phyloP scores from a whole-genome alignment of 225 moss, liverwort and hornwort species.

The Marchantia paleacea region DNA sequence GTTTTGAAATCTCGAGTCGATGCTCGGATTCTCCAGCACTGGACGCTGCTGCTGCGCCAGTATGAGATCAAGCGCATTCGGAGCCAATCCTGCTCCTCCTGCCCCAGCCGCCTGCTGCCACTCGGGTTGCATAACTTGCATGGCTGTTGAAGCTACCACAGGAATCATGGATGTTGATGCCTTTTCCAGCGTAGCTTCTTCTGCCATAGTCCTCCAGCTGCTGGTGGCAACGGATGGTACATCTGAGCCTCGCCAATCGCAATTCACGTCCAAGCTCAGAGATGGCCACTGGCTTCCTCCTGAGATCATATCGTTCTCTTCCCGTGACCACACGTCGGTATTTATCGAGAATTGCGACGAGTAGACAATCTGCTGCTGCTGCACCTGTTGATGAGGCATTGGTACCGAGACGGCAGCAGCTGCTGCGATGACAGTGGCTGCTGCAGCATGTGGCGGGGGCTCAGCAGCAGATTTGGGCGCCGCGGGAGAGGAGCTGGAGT shows the following conservation, averaged over 20 bases:
- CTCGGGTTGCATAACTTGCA: not conserved
- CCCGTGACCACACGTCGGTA: not conserved
- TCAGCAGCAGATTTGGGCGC: not conserved
- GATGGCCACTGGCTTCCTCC: conserved; percentile 22
- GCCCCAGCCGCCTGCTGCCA: conserved; percentile 2
- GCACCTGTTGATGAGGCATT: not conserved
- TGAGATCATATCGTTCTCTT: not conserved
- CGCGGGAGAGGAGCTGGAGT: not conserved
- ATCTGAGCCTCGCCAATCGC: not conserved
- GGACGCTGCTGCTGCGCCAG: not conserved
- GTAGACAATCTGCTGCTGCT: not conserved
- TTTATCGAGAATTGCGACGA: conserved; percentile 7
- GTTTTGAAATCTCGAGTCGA: conserved; percentile 21
- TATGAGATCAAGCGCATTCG: not conserved
- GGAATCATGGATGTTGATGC: not conserved
- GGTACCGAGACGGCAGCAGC: not conserved
- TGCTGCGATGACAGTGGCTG: too few relatives aligned
- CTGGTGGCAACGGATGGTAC: not conserved
- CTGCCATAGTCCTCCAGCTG: not conserved
- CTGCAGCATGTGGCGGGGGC: too few relatives aligned
- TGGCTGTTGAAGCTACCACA: not conserved
- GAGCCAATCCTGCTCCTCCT: not conserved
- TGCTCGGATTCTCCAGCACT: not conserved
- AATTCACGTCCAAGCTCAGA: not conserved
- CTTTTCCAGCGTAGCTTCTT: not conserved